Evolutionary conservation across 1,284 basidiomycete genomes (phyloP).

Genomic region (Takashimella koratensis): DNA sequence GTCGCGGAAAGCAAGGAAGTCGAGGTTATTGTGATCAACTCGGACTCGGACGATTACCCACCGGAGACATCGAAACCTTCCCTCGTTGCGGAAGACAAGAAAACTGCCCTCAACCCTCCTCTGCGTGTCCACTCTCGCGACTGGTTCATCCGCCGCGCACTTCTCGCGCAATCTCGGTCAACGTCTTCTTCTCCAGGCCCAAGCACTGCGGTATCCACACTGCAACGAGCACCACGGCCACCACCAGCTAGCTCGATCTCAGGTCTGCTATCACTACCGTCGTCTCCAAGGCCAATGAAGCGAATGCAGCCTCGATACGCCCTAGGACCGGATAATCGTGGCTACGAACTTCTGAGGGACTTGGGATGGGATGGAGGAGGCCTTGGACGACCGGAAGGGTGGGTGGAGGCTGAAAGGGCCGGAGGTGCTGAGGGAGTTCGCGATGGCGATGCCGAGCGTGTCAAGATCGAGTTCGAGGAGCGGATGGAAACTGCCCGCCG

Average conservation of each 20-base stretch:
- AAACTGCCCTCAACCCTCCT: constrained; percentile 3
- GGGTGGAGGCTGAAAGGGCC: constrained; percentile 6
- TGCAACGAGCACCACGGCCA: no score
- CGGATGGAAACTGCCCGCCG: not conserved
- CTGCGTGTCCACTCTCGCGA: constrained; percentile 31
- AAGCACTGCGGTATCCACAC: not conserved
- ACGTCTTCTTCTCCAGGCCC: constrained; percentile 1
- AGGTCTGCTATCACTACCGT: constrained; percentile 16
- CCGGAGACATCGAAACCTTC: no score
- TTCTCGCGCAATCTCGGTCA: constrained; percentile 11
- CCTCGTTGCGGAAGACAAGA: no score
- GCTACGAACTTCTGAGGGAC: constrained; percentile 34
- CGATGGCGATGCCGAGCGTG: not conserved
- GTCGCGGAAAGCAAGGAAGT: not conserved
- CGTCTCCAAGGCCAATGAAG: not conserved
- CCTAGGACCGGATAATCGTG: constrained; percentile 43
- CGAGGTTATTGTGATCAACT: constrained; percentile 12
- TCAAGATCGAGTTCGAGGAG: not conserved
- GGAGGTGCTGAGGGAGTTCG: not conserved
- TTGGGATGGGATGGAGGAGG: constrained; percentile 45
- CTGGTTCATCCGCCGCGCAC: constrained; percentile 47
- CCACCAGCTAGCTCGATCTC: constrained; percentile 24
- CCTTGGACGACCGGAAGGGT: constrained; percentile 30
- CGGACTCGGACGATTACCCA: constrained; percentile 7
- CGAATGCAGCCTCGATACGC: constrained; percentile 23